A percentile compares a stretch with the other conserved stretches of the same genome.
phyloP scores from a whole-genome alignment of 2,329 filamentous ascomycete species.

The Cercospora sp. region DNA sequence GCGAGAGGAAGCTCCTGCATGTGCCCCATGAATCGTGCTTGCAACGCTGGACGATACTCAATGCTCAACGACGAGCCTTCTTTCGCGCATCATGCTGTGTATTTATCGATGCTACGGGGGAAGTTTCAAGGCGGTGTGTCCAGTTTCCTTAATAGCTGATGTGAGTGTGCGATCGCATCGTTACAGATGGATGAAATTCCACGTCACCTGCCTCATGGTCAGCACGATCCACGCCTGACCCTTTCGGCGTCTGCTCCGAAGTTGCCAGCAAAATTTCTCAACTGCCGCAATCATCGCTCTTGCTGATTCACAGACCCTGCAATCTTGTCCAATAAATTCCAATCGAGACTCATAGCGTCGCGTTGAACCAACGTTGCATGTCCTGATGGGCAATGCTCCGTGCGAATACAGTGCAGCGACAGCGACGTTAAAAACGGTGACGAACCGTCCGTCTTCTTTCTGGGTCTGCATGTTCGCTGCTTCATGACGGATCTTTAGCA shows the following conservation, averaged over 20 bases:
- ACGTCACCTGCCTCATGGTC: not conserved
- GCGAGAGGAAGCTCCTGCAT: not conserved
- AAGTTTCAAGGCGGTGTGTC: not conserved
- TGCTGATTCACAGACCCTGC: constrained; percentile 16
- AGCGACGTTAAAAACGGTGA: not conserved
- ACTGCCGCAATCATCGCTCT: constrained; percentile 15
- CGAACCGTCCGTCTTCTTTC: not conserved
- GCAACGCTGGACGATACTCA: not conserved
- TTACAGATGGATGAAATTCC: not conserved
- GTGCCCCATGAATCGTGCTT: not conserved
- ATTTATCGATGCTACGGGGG: not conserved
- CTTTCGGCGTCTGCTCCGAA: not conserved
- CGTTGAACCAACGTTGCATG: not conserved
- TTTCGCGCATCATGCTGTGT: not conserved
- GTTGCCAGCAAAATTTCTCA: constrained; percentile 9
- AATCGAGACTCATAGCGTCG: not conserved
- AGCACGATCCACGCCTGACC: not conserved
- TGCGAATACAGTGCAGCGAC: not conserved
- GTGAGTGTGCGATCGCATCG: not conserved
- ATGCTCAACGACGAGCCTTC: not conserved
- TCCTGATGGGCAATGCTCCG: not conserved
- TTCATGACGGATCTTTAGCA: constrained; percentile 14
- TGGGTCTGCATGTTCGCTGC: not conserved
- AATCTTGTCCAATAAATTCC: not conserved
- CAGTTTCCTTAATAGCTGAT: not conserved